Percentiles rank a stretch among this genome's conserved stretches.
phyloP scores from a whole-genome alignment of 257 asterid genomes.

The Solanum piurae region DNA sequence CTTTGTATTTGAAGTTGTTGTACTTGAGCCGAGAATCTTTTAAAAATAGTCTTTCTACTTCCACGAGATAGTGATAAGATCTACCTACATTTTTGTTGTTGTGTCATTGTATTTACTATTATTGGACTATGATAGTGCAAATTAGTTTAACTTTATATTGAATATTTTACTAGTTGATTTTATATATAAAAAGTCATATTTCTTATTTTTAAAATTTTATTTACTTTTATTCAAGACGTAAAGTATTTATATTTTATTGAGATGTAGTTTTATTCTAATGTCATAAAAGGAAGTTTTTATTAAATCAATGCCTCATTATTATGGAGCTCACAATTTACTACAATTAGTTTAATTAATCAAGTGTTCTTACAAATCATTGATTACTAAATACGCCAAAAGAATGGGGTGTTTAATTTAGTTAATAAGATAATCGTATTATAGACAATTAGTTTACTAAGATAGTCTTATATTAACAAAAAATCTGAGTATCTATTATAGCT shows the following conservation, averaged over 20 bases:
- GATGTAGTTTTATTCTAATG: too few relatives aligned
- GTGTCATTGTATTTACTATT: neutral
- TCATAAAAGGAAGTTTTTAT: too few relatives aligned
- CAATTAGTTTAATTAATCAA: too few relatives aligned
- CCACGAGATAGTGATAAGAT: neutral
- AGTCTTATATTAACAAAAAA: too few relatives aligned
- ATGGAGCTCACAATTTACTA: neutral
- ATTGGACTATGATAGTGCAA: neutral
- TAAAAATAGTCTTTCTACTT: too few relatives aligned
- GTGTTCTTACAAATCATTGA: neutral
- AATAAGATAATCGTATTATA: neutral
- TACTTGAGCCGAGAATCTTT: accelerated
- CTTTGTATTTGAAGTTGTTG: too few relatives aligned
- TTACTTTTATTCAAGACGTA: too few relatives aligned
- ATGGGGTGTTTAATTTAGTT: neutral
- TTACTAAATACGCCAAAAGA: neutral
- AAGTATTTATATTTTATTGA: too few relatives aligned
- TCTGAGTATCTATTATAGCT: neutral
- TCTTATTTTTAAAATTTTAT: too few relatives aligned
- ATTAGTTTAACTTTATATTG: too few relatives aligned
- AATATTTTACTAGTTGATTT: neutral
- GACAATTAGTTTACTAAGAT: neutral
- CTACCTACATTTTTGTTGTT: neutral
- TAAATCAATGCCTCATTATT: neutral
- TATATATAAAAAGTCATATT: neutral